Percentiles rank a stretch among this genome's conserved stretches.
phyloP scores from a whole-genome alignment of 1,284 basidiomycete species.

The Marasmius sp. region DNA sequence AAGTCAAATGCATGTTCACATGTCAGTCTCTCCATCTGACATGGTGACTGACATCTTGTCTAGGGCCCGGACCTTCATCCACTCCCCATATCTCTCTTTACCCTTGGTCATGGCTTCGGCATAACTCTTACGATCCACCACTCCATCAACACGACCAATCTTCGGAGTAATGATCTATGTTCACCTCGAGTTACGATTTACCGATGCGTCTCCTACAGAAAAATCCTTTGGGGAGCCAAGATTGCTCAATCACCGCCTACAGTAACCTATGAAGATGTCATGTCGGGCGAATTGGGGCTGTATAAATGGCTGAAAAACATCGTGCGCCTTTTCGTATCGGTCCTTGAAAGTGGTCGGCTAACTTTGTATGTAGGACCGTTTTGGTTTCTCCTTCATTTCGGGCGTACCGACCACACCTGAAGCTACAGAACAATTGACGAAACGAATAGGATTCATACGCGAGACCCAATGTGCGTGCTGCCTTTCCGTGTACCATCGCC shows the following conservation, averaged over 20 bases:
- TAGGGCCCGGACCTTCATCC: slow-evolving; percentile 54
- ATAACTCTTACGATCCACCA: slow-evolving; percentile 75
- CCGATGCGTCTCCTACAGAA: slow-evolving; percentile 40
- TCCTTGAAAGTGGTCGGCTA: not conserved
- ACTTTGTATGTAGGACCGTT: slow-evolving; percentile 62
- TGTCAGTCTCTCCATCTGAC: not conserved
- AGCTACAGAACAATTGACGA: slow-evolving; percentile 79
- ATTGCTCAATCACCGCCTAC: slow-evolving; percentile 79
- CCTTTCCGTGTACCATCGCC: slow-evolving; percentile 5
- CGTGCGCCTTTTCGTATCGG: slow-evolving; percentile 44
- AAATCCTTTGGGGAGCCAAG: slow-evolving; percentile 79
- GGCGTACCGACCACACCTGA: slow-evolving; percentile 82
- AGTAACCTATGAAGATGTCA: slow-evolving; percentile 75
- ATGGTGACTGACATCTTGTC: not conserved
- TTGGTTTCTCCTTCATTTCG: slow-evolving; percentile 88
- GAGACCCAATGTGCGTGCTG: slow-evolving; percentile 83
- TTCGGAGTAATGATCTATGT: slow-evolving; percentile 41
- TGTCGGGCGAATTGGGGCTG: slow-evolving; percentile 69
- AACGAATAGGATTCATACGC: slow-evolving; percentile 85
- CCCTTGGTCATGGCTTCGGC: slow-evolving; percentile 83
- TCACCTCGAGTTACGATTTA: slow-evolving; percentile 1
- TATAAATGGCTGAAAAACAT: slow-evolving; percentile 84
- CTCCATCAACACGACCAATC: slow-evolving; percentile 26
- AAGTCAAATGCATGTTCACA: not conserved
- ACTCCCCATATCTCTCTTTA: slow-evolving; percentile 72